Percentiles rank a stretch among this genome's conserved stretches.
These are phyloP conservation scores for Geosmithia putterillii DNA, from an alignment of 2,329 filamentous ascomycete genomes.

Conservation along the genomic window DNA sequence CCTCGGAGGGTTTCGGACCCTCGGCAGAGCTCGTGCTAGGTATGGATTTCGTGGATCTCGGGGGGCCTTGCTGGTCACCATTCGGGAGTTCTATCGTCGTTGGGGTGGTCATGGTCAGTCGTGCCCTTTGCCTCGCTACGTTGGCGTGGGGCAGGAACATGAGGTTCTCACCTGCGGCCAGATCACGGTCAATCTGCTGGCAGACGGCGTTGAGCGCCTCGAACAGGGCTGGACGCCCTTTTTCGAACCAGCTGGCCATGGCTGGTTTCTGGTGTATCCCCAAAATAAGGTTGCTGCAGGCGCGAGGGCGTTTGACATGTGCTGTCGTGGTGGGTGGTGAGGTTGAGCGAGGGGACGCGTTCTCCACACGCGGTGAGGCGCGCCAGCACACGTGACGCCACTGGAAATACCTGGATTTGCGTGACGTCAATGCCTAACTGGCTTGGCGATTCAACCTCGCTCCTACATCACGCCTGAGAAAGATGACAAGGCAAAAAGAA, in stretches of 20 bases:
- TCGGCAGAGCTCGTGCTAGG: neutral
- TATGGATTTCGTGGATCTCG: neutral
- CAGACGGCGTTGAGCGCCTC: conserved; percentile 26
- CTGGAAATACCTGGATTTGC: too few relatives aligned
- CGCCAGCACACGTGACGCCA: too few relatives aligned
- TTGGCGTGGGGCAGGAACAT: neutral
- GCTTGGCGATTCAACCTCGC: too few relatives aligned
- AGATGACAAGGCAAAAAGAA: too few relatives aligned
- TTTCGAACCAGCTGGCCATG: conserved; percentile 27
- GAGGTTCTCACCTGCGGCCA: conserved; percentile 18
- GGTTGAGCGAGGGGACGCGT: too few relatives aligned
- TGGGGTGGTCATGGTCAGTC: neutral
- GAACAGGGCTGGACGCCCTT: conserved; percentile 24
- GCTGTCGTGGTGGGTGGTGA: neutral
- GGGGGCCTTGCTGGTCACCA: neutral
- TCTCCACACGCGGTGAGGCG: too few relatives aligned
- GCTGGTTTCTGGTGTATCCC: neutral
- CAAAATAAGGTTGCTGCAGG: neutral
- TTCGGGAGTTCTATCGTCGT: neutral
- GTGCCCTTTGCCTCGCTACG: neutral
- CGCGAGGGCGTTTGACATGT: neutral
- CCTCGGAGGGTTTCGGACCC: neutral
- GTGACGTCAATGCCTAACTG: too few relatives aligned
- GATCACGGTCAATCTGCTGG: conserved; percentile 23
- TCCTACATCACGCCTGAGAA: too few relatives aligned